A percentile compares a stretch with the other conserved stretches of the same genome.
These are phyloP conservation scores for Strigomonas galati DNA, from an alignment of 208 protist species.

Conservation along the genomic window DNA sequence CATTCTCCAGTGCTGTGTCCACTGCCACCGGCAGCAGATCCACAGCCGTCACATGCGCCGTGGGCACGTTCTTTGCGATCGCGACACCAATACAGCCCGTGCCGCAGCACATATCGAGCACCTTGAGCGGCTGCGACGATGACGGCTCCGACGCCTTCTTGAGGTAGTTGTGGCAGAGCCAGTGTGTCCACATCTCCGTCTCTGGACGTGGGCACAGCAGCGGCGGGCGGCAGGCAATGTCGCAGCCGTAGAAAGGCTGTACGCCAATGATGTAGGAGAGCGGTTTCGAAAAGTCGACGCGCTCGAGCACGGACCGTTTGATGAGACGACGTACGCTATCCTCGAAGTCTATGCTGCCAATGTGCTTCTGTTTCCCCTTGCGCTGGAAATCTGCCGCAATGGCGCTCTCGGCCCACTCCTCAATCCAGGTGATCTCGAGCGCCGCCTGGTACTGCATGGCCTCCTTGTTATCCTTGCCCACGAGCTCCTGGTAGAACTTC, in stretches of 20 bases:
- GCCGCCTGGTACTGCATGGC: slow-evolving; percentile 69
- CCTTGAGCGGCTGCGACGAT: slow-evolving; percentile 13
- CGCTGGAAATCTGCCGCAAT: not conserved
- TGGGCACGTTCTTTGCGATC: slow-evolving; percentile 63
- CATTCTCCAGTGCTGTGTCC: slow-evolving; percentile 42
- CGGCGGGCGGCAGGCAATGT: slow-evolving; percentile 62
- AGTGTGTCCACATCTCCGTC: slow-evolving; percentile 89
- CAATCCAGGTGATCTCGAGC: slow-evolving; percentile 72
- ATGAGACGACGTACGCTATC: slow-evolving; percentile 38
- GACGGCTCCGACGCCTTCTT: not conserved
- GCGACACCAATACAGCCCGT: slow-evolving; percentile 87
- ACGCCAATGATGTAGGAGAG: slow-evolving; percentile 84
- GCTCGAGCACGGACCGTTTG: slow-evolving; percentile 70
- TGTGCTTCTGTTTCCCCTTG: not conserved
- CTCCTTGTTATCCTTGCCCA: slow-evolving; percentile 25
- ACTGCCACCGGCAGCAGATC: slow-evolving; percentile 68
- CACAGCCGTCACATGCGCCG: slow-evolving; percentile 46
- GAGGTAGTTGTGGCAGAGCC: slow-evolving; percentile 56
- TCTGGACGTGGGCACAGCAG: slow-evolving; percentile 80
- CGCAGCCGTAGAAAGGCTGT: slow-evolving; percentile 83
- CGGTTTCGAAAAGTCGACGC: slow-evolving; percentile 78
- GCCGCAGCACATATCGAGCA: slow-evolving; percentile 86
- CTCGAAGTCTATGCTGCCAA: not conserved
- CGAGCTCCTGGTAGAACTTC: slow-evolving; percentile 46
- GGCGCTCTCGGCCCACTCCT: slow-evolving; percentile 56